Conservation (phyloP, 306 rosid species). For the Hippophae rhamnoides region DNA sequence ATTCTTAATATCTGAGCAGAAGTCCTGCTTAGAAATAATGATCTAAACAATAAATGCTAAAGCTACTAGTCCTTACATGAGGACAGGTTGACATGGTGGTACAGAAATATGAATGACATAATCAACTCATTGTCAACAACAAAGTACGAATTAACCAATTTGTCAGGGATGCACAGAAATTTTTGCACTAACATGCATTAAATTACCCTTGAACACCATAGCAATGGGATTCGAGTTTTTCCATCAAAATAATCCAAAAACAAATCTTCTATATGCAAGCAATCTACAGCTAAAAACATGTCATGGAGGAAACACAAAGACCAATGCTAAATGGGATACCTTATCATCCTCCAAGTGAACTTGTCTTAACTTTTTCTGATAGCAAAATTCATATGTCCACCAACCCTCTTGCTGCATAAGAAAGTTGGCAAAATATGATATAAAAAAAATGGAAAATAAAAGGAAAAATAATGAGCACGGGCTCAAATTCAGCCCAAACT, state of each 20-base stretch:
- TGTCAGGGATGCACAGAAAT: too few species aligned
- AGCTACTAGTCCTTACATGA: neutral
- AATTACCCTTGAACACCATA: neutral
- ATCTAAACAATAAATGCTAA: neutral
- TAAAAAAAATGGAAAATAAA: neutral
- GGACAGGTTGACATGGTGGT: neutral
- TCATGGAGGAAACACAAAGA: too few species aligned
- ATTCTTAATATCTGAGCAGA: constrained; percentile 15
- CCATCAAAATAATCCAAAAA: too few species aligned
- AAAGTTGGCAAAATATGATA: neutral
- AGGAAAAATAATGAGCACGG: neutral
- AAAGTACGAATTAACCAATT: neutral
- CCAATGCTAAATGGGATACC: constrained; percentile 28
- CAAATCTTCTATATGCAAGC: too few species aligned
- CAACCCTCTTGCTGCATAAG: constrained; percentile 92
- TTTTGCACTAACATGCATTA: neutral
- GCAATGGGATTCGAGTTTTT: neutral
- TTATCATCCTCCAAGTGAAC: constrained; percentile 76
- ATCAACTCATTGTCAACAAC: too few species aligned
- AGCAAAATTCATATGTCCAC: constrained; percentile 98
- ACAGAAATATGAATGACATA: constrained; percentile 1
- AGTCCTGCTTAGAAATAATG: neutral
- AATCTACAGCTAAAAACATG: too few species aligned
- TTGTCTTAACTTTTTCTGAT: constrained; percentile 64
- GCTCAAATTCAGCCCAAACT: neutral